Evolutionary conservation across 768 basidiomycete species (phyloP), one percentile per base, ranked within the genome.

Genomic region (Phaeolepiota aurea): DNA sequence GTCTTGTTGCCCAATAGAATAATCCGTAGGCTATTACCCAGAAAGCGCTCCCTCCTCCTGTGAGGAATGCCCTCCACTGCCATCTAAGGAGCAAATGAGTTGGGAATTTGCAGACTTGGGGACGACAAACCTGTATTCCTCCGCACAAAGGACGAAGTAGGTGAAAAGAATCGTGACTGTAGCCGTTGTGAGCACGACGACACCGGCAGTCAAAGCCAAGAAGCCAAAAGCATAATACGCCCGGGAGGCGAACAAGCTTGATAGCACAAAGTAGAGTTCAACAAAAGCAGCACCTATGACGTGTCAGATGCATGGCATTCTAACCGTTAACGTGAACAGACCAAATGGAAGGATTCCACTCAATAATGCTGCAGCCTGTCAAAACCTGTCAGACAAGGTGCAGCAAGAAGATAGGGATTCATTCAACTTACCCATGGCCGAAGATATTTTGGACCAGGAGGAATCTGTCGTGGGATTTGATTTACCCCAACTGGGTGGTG

Each of bases 181-280:
- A 3, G 91, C 93, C 0, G 90, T 85, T 12, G 91, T 96, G 20
- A 97, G 65, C 37, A 73, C 72, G 19, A 92, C 87, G 20, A 97
- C 79, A 11, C 74, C 72, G 38, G 85, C 84, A 0, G 91, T 93
- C 40, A 97, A 64, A 19, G 90, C 86, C 32, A 97, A 63, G 66
- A 97, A 97, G 12, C 94, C 94, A 56, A 97, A 97, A 9, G 94
- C 94, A 57, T 96, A 97, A 64, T 92, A 94, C 33, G 85, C 87
- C 22, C 88, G 76, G 7, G 89, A 85, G 16, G 92, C 92, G 52
- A 96, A 98, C 19, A 97, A 69, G 52, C 82, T 87, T 10, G 90
- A 88, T 44, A 97, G 69, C 32, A 94, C 79, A 55, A 92, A 96
- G 61, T 90, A 96, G 9, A 96, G 64, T 58, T 97, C 94, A 46